Evolutionary conservation across 495 filamentous ascomycete genomes (phyloP).

Genomic region (Neurospora africana): DNA sequence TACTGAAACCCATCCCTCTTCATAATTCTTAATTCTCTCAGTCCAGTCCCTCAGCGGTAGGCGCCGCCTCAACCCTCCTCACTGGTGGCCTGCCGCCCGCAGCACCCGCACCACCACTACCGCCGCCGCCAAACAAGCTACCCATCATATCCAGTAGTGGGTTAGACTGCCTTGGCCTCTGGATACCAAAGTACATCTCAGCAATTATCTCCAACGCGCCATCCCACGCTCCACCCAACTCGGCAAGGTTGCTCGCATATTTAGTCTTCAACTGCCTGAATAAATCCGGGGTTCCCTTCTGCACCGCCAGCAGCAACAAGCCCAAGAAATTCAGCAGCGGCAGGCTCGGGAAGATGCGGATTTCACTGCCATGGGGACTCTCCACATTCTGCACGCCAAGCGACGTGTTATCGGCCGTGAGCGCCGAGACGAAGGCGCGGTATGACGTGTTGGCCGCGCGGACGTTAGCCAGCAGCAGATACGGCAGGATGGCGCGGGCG

Average conservation of each 20-base stretch:
- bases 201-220: slow-evolving; percentile 77
- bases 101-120: slow-evolving; percentile 30
- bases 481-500: slow-evolving; percentile 82
- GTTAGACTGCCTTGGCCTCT: slow-evolving; percentile 75
- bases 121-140: slow-evolving; percentile 73
- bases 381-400: slow-evolving; percentile 66
- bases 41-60: slow-evolving; percentile 43
- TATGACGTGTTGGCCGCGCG: slow-evolving; percentile 77
- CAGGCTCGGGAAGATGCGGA: slow-evolving; percentile 74
- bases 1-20: neutral
- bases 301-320: slow-evolving; percentile 70
- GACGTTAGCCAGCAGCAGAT: slow-evolving; percentile 81
- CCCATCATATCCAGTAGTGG: slow-evolving; percentile 97
- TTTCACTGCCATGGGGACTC: slow-evolving; percentile 59
- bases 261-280: slow-evolving; percentile 74
- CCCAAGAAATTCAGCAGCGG: slow-evolving; percentile 90
- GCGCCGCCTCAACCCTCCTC: slow-evolving; percentile 35
- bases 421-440: slow-evolving; percentile 64
- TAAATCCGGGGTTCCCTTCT: slow-evolving; percentile 67
- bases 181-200: slow-evolving; percentile 97
- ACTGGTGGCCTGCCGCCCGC: slow-evolving; percentile 30
- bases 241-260: slow-evolving; percentile 66
- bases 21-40: slow-evolving; percentile 10
- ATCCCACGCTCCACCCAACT: slow-evolving; percentile 61
- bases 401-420: slow-evolving; percentile 53